Evolutionary conservation across 805 yeast species (phyloP).

Genomic region (Candida arabinofermentans): DNA sequence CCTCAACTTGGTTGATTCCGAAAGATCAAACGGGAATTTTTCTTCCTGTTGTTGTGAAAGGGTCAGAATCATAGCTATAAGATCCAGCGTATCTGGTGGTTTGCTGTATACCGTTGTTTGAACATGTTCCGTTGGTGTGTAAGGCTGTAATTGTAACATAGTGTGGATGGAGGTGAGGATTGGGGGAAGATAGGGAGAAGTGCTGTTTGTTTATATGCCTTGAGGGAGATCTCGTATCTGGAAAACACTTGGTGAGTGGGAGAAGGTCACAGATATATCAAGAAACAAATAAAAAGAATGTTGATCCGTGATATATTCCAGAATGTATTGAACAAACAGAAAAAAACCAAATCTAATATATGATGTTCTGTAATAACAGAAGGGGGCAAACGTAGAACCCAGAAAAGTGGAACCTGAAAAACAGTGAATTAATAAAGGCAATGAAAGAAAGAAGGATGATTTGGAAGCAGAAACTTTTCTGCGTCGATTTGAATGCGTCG

Average conservation of each 20-base stretch:
- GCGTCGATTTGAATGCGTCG: too few species aligned
- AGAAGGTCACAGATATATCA: too few species aligned
- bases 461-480: too few species aligned
- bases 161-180: too few species aligned
- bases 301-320: too few species aligned
- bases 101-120: not conserved
- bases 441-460: not conserved
- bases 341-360: too few species aligned
- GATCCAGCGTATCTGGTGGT: not conserved
- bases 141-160: slow-evolving; percentile 1
- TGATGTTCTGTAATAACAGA: not conserved
- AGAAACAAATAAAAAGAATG: not conserved
- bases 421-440: too few species aligned
- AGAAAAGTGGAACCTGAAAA: too few species aligned
- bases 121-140: not conserved
- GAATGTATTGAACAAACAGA: too few species aligned
- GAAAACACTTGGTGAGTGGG: too few species aligned
- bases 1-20: not conserved
- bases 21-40: not conserved
- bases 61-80: slow-evolving; percentile 1
- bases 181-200: too few species aligned
- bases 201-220: not conserved
- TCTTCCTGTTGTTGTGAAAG: not conserved
- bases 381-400: not conserved
- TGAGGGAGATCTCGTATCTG: not conserved